phyloP scores from a whole-genome alignment of 2,329 filamentous ascomycete genomes.

The Aureobasidium pullulans region DNA sequence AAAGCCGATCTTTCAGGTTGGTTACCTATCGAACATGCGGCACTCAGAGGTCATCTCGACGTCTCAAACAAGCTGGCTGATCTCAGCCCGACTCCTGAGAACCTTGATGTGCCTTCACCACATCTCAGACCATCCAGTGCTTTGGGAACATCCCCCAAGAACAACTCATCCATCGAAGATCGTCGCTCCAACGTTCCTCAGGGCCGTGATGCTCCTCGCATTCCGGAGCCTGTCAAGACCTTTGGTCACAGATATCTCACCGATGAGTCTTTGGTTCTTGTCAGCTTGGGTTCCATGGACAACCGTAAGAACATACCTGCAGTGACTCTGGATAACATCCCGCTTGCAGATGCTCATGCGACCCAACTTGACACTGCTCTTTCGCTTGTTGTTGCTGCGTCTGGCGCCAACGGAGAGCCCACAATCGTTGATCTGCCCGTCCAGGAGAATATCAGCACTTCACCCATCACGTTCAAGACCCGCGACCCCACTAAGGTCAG shows the following conservation, averaged over 20 bases:
- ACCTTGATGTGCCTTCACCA: slow-evolving; percentile 24
- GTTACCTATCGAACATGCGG: slow-evolving; percentile 89
- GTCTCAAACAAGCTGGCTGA: slow-evolving; percentile 65
- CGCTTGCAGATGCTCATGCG: slow-evolving; percentile 77
- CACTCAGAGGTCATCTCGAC: slow-evolving; percentile 76
- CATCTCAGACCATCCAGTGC: slow-evolving; percentile 17
- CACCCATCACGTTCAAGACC: slow-evolving; percentile 85
- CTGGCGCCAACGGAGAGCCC: slow-evolving; percentile 76
- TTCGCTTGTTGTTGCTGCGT: slow-evolving; percentile 82
- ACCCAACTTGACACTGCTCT: slow-evolving; percentile 92
- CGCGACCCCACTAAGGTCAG: slow-evolving; percentile 73
- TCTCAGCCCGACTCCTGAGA: slow-evolving; percentile 38
- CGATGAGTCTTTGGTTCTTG: slow-evolving; percentile 79
- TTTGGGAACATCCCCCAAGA: slow-evolving; percentile 24
- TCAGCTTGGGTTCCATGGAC: slow-evolving; percentile 93
- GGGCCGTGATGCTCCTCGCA: slow-evolving; percentile 31
- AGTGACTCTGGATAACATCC: slow-evolving; percentile 81
- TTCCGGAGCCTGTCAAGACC: slow-evolving; percentile 76
- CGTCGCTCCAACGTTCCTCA: slow-evolving; percentile 32
- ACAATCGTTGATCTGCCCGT: slow-evolving; percentile 88
- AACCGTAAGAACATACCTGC: slow-evolving; percentile 72
- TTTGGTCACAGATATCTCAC: slow-evolving; percentile 95
- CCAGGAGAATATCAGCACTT: slow-evolving; percentile 87
- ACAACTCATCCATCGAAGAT: slow-evolving; percentile 51
- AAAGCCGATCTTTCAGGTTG: slow-evolving; percentile 80